phyloP scores from a whole-genome alignment of 352 stramenopile genomes.

The Bremia lactucae region DNA sequence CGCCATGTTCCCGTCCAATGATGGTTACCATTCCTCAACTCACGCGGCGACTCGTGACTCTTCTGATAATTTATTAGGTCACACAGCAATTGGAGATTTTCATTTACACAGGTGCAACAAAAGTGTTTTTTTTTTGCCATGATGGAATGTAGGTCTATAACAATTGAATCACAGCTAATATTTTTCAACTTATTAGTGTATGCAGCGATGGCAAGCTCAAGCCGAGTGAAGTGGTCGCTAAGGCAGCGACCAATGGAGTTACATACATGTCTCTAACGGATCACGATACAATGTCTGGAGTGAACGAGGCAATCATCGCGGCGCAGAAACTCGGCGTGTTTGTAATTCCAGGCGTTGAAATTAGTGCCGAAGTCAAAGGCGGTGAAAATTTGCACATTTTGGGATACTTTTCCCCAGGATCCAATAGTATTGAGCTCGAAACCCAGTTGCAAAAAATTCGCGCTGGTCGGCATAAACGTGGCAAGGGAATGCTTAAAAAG shows the following conservation, averaged over 20 bases:
- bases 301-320: constrained; percentile 55
- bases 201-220: constrained; percentile 78
- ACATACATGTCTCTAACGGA: constrained; percentile 78
- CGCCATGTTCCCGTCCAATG: constrained; percentile 78
- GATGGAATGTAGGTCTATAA: too few relatives aligned
- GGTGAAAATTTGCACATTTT: constrained; percentile 81
- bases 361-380: constrained; percentile 76
- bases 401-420: constrained; percentile 77
- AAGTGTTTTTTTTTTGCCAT: too few relatives aligned
- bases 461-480: constrained; percentile 62
- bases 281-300: constrained; percentile 80
- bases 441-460: constrained; percentile 73
- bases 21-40: constrained; percentile 20
- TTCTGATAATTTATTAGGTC: constrained; percentile 55
- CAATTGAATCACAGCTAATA: constrained; percentile 1
- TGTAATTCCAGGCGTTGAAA: constrained; percentile 75
- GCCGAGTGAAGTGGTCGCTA: constrained; percentile 60
- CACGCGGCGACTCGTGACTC: constrained; percentile 10
- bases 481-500: constrained; percentile 76
- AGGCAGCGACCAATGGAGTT: constrained; percentile 68
- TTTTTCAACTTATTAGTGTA: constrained; percentile 24
- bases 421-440: constrained; percentile 59
- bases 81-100: constrained; percentile 54
- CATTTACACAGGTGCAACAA: constrained; percentile 70
- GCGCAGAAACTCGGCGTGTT: constrained; percentile 57